Evolutionary conservation across 2,329 filamentous ascomycete species (phyloP).

Genomic region (Geosmithia flava): DNA sequence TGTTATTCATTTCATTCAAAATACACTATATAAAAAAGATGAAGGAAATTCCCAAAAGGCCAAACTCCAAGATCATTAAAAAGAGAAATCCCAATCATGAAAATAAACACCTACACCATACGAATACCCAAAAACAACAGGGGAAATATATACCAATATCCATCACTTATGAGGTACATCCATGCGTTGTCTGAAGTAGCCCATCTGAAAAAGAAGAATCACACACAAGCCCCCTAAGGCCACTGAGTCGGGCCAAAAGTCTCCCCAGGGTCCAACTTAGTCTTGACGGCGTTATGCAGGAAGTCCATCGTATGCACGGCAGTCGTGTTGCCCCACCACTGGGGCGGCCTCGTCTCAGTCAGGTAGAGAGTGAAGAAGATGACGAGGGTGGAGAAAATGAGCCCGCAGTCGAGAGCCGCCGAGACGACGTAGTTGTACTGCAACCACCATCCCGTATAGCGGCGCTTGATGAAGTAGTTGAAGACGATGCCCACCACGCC

Average conservation of each 20-base stretch:
- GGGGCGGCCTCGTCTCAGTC: constrained; percentile 38
- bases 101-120: too few relatives aligned
- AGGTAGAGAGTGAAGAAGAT: constrained; percentile 59
- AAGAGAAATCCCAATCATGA: too few relatives aligned
- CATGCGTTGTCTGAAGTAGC: background rate
- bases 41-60: too few relatives aligned
- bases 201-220: background rate
- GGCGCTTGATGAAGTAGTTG: constrained; percentile 54
- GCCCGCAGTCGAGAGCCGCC: constrained; percentile 56
- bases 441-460: constrained; percentile 62
- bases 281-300: constrained; percentile 27
- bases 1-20: too few relatives aligned
- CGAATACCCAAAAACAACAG: too few relatives aligned
- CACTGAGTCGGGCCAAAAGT: constrained; percentile 39
- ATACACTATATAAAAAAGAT: too few relatives aligned
- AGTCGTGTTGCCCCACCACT: constrained; percentile 50
- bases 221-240: constrained; percentile 17
- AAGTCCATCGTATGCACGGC: constrained; percentile 35
- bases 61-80: too few relatives aligned
- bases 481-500: constrained; percentile 54
- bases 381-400: constrained; percentile 53
- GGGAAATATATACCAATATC: background rate
- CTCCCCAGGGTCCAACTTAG: constrained; percentile 25
- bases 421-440: constrained; percentile 69
- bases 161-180: background rate